A percentile compares a stretch with the other conserved stretches of the same genome.
Conservation (phyloP, 768 basidiomycete species). For the Termitomyces sp. region DNA sequence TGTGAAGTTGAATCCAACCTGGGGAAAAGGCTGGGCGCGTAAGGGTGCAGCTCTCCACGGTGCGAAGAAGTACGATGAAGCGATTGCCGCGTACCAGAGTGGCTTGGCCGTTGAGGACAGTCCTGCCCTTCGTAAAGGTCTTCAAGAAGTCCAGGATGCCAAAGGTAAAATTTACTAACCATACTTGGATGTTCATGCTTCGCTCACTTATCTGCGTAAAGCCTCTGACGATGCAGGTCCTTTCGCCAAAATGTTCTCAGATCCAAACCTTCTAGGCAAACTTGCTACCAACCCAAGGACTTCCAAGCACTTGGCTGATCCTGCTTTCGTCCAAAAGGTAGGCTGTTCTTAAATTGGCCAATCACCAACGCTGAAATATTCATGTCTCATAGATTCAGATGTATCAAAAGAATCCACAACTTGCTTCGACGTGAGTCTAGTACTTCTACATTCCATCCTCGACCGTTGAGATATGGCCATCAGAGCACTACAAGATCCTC, state of each 20-base stretch:
- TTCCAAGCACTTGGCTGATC: constrained; percentile 77
- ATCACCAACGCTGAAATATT: neutral
- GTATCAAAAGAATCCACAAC: constrained; percentile 63
- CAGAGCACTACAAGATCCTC: constrained; percentile 70
- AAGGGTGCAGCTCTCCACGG: constrained; percentile 95
- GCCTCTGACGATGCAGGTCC: constrained; percentile 28
- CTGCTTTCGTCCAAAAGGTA: constrained; percentile 72
- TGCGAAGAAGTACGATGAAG: constrained; percentile 69
- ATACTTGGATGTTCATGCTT: neutral
- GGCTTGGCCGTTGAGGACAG: constrained; percentile 83
- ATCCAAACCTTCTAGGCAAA: constrained; percentile 80
- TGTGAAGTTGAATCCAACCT: constrained; percentile 69
- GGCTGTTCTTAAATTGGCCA: neutral
- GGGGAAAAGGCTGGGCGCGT: constrained; percentile 88
- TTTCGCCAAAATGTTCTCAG: constrained; percentile 73
- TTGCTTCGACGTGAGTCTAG: constrained; percentile 51
- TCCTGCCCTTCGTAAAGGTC: constrained; percentile 77
- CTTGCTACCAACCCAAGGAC: constrained; percentile 87
- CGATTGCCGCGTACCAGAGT: constrained; percentile 75
- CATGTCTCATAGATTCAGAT: constrained; percentile 43
- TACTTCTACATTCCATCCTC: neutral
- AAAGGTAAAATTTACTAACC: constrained; percentile 44
- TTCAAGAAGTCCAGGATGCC: constrained; percentile 84
- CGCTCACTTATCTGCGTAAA: neutral
- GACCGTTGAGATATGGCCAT: neutral